Conservation (phyloP, 2,329 filamentous ascomycete species). For the Lachnellula occidentalis region DNA sequence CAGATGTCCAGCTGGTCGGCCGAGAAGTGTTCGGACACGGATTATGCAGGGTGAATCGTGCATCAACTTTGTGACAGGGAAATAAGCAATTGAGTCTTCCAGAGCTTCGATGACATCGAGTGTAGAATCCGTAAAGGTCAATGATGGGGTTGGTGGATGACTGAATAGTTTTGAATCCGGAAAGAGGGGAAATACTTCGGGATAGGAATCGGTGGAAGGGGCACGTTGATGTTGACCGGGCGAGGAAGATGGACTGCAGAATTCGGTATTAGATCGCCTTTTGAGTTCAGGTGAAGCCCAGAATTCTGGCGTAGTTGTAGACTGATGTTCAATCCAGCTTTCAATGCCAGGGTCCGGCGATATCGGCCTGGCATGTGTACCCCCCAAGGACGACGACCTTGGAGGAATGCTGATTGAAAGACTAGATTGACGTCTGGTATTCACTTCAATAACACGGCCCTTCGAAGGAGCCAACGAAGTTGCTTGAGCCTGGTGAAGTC, state of each 20-base stretch:
- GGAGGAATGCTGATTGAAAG: constrained; percentile 16
- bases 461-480: constrained; percentile 21
- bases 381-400: constrained; percentile 15
- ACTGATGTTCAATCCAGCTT: constrained; percentile 10
- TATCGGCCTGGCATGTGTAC: background rate
- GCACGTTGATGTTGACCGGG: background rate
- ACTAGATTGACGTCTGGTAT: constrained; percentile 1
- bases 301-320: background rate
- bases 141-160: background rate
- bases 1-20: background rate
- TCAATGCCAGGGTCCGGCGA: constrained; percentile 3
- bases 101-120: background rate
- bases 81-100: background rate
- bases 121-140: background rate
- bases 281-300: background rate
- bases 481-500: constrained; percentile 17
- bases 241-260: background rate
- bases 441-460: constrained; percentile 23
- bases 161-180: background rate
- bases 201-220: background rate
- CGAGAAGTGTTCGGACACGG: background rate
- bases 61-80: background rate
- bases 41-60: background rate
- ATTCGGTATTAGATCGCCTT: background rate
- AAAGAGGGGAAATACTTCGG: background rate